phyloP scores from a whole-genome alignment of 257 asterid genomes.

The Solanum paucissectum region DNA sequence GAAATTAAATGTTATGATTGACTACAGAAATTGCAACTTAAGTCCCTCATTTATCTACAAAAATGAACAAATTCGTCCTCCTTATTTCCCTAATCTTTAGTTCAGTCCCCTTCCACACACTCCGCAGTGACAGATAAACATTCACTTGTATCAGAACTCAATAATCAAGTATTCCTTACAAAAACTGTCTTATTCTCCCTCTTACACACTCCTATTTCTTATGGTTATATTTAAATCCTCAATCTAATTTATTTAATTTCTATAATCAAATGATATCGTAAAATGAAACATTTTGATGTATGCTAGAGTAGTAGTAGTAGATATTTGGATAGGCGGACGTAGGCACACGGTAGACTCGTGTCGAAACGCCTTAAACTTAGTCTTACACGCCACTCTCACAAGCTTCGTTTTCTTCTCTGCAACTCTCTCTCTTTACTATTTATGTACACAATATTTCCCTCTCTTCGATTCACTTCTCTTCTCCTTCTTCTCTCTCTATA shows the following conservation, averaged over 20 bases:
- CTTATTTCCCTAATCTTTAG: not conserved
- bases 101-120: not conserved
- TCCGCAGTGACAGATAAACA: not conserved
- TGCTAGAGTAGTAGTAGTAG: not conserved
- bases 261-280: too few species aligned
- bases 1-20: not conserved
- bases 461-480: not conserved
- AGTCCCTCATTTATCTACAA: not conserved
- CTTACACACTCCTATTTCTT: not conserved
- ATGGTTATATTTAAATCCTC: not conserved
- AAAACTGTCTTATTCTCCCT: not conserved
- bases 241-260: not conserved
- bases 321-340: conserved; percentile 33
- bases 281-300: not conserved
- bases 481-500: not conserved
- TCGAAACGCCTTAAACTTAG: conserved; percentile 27
- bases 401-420: conserved; percentile 11
- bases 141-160: not conserved
- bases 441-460: not conserved
- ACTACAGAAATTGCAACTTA: not conserved
- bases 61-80: not conserved
- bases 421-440: not conserved
- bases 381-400: conserved; percentile 66
- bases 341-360: conserved; percentile 49
- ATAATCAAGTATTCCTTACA: not conserved